Evolutionary conservation across 768 basidiomycete genomes (phyloP).

Genomic region (Amanita fuliginea): DNA sequence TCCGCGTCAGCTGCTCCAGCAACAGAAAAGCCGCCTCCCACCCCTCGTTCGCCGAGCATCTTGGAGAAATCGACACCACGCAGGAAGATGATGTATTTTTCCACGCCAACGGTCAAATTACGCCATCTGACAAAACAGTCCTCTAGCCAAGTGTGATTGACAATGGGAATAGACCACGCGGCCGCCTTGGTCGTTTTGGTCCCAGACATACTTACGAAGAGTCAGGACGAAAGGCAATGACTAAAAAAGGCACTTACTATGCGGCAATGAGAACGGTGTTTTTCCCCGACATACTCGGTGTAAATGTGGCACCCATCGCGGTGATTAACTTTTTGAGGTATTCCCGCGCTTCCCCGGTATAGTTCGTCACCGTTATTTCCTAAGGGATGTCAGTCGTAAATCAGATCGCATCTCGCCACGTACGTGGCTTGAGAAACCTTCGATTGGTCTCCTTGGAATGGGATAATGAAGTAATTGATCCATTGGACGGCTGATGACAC

Average conservation of each 20-base stretch:
- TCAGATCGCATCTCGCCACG: slow-evolving; percentile 14
- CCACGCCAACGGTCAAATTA: slow-evolving; percentile 46
- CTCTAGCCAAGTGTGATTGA: slow-evolving; percentile 89
- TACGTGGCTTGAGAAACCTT: slow-evolving; percentile 52
- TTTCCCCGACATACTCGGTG: slow-evolving; percentile 64
- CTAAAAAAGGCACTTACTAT: slow-evolving; percentile 41
- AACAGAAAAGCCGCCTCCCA: slow-evolving; percentile 16
- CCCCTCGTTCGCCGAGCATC: slow-evolving; percentile 30
- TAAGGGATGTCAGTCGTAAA: slow-evolving; percentile 15
- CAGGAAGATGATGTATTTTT: slow-evolving; percentile 64
- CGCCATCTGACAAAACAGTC: slow-evolving; percentile 82
- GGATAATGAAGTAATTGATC: slow-evolving; percentile 84
- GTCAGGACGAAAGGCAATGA: neutral
- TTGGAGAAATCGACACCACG: slow-evolving; percentile 52
- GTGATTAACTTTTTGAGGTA: slow-evolving; percentile 79
- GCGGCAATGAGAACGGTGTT: slow-evolving; percentile 83
- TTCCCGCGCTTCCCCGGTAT: slow-evolving; percentile 77
- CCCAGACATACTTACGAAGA: slow-evolving; percentile 24
- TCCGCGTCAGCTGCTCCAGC: slow-evolving; percentile 1
- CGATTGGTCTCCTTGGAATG: slow-evolving; percentile 48
- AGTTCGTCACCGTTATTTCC: slow-evolving; percentile 83
- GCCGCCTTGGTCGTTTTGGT: slow-evolving; percentile 65
- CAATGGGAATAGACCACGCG: slow-evolving; percentile 75
- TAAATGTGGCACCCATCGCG: slow-evolving; percentile 70
- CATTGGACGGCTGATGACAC: slow-evolving; percentile 48